These are phyloP conservation scores for Choanephora cucurbitarum DNA, from an alignment of 371 early-diverging fungal genomes.

Conservation along the genomic window DNA sequence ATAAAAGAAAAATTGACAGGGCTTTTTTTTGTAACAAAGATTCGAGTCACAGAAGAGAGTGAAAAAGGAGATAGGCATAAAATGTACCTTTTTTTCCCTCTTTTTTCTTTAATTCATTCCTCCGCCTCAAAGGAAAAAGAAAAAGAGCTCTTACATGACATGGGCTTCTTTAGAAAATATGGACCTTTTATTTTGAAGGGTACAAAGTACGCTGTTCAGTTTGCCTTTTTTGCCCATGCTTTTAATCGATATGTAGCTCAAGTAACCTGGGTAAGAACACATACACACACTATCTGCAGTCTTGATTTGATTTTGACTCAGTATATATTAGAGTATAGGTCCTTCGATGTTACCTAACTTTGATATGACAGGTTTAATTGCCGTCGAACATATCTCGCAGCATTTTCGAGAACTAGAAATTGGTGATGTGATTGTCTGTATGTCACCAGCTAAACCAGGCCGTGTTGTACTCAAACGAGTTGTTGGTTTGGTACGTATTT, in stretches of 20 bases:
- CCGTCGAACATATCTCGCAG: slow-evolving; percentile 65
- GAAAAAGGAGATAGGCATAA: neutral
- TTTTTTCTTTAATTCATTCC: slow-evolving; percentile 6
- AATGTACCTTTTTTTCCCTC: neutral
- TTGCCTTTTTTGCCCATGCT: slow-evolving; percentile 61
- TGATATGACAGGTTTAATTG: slow-evolving; percentile 67
- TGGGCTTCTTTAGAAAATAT: slow-evolving; percentile 12
- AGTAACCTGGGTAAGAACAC: slow-evolving; percentile 62
- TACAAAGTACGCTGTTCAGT: slow-evolving; percentile 45
- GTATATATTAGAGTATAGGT: slow-evolving; percentile 64
- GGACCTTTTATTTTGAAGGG: slow-evolving; percentile 1
- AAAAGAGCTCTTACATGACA: neutral
- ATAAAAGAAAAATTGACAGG: slow-evolving; percentile 12
- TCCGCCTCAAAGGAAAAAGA: no score
- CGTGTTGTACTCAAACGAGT: slow-evolving; percentile 76
- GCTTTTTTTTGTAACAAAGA: neutral
- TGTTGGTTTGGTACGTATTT: slow-evolving; percentile 64
- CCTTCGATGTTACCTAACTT: slow-evolving; percentile 89
- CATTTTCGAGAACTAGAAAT: slow-evolving; percentile 52
- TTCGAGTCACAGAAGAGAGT: no score
- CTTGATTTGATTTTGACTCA: neutral
- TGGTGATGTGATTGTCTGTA: slow-evolving; percentile 78
- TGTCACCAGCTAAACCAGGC: slow-evolving; percentile 67
- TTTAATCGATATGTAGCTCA: slow-evolving; percentile 69
- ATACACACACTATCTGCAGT: neutral